phyloP scores from a whole-genome alignment of 306 rosid genomes.

The Dalbergia cochinchinensis region DNA sequence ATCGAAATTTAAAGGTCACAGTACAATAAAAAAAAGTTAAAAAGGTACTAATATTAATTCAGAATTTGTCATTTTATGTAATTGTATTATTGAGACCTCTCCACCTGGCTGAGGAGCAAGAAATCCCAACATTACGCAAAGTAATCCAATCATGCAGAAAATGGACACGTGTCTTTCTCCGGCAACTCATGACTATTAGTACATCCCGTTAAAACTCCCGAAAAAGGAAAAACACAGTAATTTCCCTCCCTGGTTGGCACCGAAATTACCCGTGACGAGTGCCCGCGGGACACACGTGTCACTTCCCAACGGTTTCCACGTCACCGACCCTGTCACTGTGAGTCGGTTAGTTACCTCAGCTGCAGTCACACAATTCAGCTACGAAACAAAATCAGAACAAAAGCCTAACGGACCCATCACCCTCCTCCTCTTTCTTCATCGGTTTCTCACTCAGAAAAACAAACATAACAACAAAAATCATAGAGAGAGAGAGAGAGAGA shows the following conservation, averaged over 20 bases:
- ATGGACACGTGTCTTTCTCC: conserved; percentile 33
- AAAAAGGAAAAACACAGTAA: conserved; percentile 14
- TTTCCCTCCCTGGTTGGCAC: background rate
- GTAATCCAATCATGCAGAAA: conserved; percentile 11
- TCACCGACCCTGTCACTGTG: conserved; percentile 37
- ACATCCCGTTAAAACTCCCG: background rate
- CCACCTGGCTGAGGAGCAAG: background rate
- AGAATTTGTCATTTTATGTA: background rate
- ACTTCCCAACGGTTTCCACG: background rate
- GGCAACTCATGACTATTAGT: background rate
- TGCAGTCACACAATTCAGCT: conserved; percentile 31
- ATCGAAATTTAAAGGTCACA: background rate
- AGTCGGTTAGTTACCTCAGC: conserved; percentile 55
- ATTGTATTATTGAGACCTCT: background rate
- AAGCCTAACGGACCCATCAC: conserved; percentile 39
- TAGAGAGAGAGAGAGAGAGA: conserved; percentile 3
- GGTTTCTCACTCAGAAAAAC: conserved; percentile 26
- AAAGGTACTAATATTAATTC: background rate
- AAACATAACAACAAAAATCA: background rate
- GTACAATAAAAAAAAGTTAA: too few species aligned
- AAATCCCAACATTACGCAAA: conserved; percentile 3
- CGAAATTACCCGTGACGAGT: conserved; percentile 37
- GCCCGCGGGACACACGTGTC: conserved; percentile 41
- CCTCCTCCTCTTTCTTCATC: conserved; percentile 9
- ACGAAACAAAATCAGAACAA: conserved; percentile 14